A percentile compares a stretch with the other conserved stretches of the same genome.
Evolutionary conservation across 805 yeast species (phyloP).

Genomic region (Limtongozyma cylindracea): DNA sequence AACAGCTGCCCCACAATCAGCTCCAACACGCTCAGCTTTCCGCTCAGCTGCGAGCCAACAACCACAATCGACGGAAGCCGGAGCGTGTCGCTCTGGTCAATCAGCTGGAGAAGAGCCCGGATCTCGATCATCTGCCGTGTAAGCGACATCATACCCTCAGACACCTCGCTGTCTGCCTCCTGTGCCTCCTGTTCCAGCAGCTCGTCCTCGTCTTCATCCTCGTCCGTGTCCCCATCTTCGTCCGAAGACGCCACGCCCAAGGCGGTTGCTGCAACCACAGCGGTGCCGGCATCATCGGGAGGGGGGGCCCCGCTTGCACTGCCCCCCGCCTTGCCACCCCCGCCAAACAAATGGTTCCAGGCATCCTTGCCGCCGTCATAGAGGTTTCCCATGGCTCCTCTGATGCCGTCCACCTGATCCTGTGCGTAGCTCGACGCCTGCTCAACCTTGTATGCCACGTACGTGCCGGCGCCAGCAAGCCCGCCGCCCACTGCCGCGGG

Average conservation of each 20-base stretch:
- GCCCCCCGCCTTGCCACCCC: constrained; percentile 5
- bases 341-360: constrained; percentile 25
- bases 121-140: constrained; percentile 97
- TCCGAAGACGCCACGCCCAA: constrained; percentile 11
- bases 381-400: too few species aligned
- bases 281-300: constrained; percentile 23
- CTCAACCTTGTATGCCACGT: constrained; percentile 75
- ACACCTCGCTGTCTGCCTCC: constrained; percentile 24
- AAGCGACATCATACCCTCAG: constrained; percentile 64
- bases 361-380: constrained; percentile 21
- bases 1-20: constrained; percentile 96
- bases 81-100: constrained; percentile 54
- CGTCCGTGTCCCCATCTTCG: constrained; percentile 6
- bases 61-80: constrained; percentile 90
- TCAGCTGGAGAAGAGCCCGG: constrained; percentile 46
- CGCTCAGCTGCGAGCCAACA: constrained; percentile 91
- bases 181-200: constrained; percentile 15
- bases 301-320: constrained; percentile 11
- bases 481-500: constrained; percentile 84
- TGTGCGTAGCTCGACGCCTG: constrained; percentile 55
- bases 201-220: constrained; percentile 15
- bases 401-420: constrained; percentile 35
- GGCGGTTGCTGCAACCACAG: constrained; percentile 19
- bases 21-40: constrained; percentile 89
- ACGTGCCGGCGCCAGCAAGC: constrained; percentile 84